Base-by-base conservation (phyloP, 768 basidiomycete genomes). In the Mycena filopes region DNA sequence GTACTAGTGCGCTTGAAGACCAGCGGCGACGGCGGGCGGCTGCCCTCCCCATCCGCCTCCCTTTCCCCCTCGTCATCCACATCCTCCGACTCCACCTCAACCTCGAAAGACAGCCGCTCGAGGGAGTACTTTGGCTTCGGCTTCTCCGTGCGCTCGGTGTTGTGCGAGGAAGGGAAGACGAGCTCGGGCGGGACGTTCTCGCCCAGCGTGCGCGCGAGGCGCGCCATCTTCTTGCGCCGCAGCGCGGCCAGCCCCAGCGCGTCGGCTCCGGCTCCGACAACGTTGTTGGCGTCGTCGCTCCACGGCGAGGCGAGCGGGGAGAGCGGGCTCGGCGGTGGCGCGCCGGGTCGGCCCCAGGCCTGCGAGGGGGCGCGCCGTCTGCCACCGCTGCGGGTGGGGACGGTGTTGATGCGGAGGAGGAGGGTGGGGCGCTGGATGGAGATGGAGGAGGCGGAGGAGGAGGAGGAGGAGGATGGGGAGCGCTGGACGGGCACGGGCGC, bases 191-290 rank as follows among this genome's bases (percentile, higher is more conserved):
- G 67, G 38, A 69, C 60, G 58, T 45, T 45, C 46, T 65, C 67
- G 33, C 67, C 67, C 3, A 69, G 60, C 28, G 26, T 65, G 16
- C 67, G 67, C 5, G 67, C 25, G 21, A 69, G 28, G 11, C 60
- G 51, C 21, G 67, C 67, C 63, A 69, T 62, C 60, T 65, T 69
- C n/a, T n/a, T 43, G 36, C 67, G 59, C 28, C 67, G 67, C 31
- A 55, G 47, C 1, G 45, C 45, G 11, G 45, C 46, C n/a, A 50
- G 12, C 29, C 7, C 25, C 41, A 10, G 26, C 29, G 26, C 31
- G 53, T 18, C n/a, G n/a, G n/a, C 29, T 33, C 29, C 47, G 51
- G n/a, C 36, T 50, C 4, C 25, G 4, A 18, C 31, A 21, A 6
- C 43, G 26, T 25, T 28, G 7, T 33, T 12, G 12, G 33, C 6